Evolutionary conservation across 139 green algal species (phyloP), one percentile per base, ranked within the genome.

Genomic region (Ulvella scutata): DNA sequence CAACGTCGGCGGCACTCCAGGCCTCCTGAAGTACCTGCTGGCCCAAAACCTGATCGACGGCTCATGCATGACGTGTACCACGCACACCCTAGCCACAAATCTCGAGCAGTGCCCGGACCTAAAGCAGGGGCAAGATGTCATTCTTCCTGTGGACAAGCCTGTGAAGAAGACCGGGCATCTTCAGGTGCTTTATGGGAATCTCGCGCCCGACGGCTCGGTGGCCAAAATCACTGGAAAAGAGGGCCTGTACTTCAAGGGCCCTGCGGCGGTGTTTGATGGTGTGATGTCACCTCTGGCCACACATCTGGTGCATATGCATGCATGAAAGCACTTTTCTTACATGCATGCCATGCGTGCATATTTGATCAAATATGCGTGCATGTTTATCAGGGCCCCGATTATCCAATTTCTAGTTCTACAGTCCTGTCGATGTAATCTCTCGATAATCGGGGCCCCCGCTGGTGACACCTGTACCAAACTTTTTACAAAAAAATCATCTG

Each of bases 221-320:
- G 94, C 90, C 33, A 99, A 99, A 88, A 99, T 98, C 83, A 99
- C 94, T 0, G 94, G 94, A 77, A 81, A 87, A 79, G 90, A 93
- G 80, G 87, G 88, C n/a, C 83, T 93, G 28, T 62, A 82, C 61
- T 95, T 93, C 77, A 78, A 72, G 28, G 86, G 83, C 72, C 40
- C 80, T 38, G 79, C 35, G 0, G 62, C 34, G 1, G 62, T 43
- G 9, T 74, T 74, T 39, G 62, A 74, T 28, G 23, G 33, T 39
- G 62, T 37, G 51, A n/a, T n/a, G n/a, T n/a, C n/a, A n/a, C n/a
- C n/a, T n/a, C n/a, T n/a, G n/a, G n/a, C n/a, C n/a, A n/a, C n/a
- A n/a, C n/a, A n/a, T n/a, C n/a, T n/a, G n/a, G n/a, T n/a, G n/a
- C n/a, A n/a, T n/a, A n/a, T n/a, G n/a, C n/a, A n/a, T n/a, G n/a